Base-by-base conservation (phyloP, 1,284 basidiomycete genomes). In the Filobasidium uniguttulatum region DNA sequence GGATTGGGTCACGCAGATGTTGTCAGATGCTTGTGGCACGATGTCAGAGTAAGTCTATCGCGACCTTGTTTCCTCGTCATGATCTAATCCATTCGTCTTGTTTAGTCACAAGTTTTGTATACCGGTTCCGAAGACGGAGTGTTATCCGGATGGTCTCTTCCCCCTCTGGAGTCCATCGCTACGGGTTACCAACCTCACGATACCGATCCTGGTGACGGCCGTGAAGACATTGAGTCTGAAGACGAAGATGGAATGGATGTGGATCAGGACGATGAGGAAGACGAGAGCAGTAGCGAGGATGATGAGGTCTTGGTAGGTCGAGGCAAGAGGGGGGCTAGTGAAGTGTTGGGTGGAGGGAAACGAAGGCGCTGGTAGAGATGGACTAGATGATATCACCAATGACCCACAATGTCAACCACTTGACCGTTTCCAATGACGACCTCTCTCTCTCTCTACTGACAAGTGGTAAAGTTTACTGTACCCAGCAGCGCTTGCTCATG, bases 41-140 rank as follows among this genome's bases (percentile, higher is more conserved):
- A 67, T 40, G 22, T 59, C 10, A n/a, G 48, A 15, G 56, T 59
- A 38, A 20, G 55, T 37, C 25, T 14, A n/a, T n/a, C n/a, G n/a
- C n/a, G n/a, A n/a, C n/a, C n/a, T n/a, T n/a, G n/a, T n/a, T n/a
- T 15, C 12, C 5, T 15, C 17, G 14, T 37, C 49, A 12, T 31
- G 25, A 44, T 26, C 28, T 9, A 35, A 14, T 15, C 19, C 19
- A 9, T 14, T 38, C 19, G 9, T 20, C 19, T 38, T 19, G 9
- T 38, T 9, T 38, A 59, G 56, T 65, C 65, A 49, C 61, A 67
- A 49, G 67, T 63, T 8, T 46, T 71, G 5, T 71, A 68, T 56
- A 70, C 68, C 1, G 70, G 70, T 1, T 66, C 62, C 5, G 68
- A 70, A 57, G 68, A 70, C 51, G 66, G 66, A 8, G 62, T 70